Percentiles rank a stretch among this genome's conserved stretches.
Evolutionary conservation across 208 protist genomes (phyloP).

Genomic region (Strigomonas galati): DNA sequence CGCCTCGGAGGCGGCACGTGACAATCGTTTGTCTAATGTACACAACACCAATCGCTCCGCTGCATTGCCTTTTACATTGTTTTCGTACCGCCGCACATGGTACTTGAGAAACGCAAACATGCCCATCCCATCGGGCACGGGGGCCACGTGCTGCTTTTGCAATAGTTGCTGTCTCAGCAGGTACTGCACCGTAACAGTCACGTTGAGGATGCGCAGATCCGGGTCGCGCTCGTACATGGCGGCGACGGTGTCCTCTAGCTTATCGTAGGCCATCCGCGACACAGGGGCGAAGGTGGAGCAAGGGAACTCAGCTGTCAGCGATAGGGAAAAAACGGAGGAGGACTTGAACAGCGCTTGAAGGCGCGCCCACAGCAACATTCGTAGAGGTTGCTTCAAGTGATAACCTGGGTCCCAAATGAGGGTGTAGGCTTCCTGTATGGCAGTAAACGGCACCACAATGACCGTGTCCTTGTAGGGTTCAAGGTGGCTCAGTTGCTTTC

Average conservation of each 20-base stretch:
- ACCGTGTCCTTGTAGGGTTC: conserved; percentile 19
- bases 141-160: conserved; percentile 25
- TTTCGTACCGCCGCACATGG: conserved; percentile 70
- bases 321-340: conserved; percentile 47
- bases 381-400: conserved; percentile 33
- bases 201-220: conserved; percentile 77
- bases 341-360: conserved; percentile 43
- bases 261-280: conserved; percentile 62
- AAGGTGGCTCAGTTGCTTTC: conserved; percentile 46
- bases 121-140: conserved; percentile 52
- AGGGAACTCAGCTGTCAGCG: conserved; percentile 60
- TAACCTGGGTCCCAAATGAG: conserved; percentile 53
- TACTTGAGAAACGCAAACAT: conserved; percentile 85
- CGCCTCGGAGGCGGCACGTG: conserved; percentile 46
- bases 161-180: conserved; percentile 33
- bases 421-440: conserved; percentile 52
- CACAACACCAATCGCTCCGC: conserved; percentile 57
- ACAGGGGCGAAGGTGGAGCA: conserved; percentile 47
- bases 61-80: conserved; percentile 61
- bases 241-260: conserved; percentile 20
- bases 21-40: conserved; percentile 70
- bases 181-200: conserved; percentile 70
- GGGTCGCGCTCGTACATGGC: conserved; percentile 44
- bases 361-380: conserved; percentile 70
- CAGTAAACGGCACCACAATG: conserved; percentile 81